These are phyloP conservation scores for Rhodamnia argentea DNA, from an alignment of 345 rosid genomes.

Conservation along the genomic window DNA sequence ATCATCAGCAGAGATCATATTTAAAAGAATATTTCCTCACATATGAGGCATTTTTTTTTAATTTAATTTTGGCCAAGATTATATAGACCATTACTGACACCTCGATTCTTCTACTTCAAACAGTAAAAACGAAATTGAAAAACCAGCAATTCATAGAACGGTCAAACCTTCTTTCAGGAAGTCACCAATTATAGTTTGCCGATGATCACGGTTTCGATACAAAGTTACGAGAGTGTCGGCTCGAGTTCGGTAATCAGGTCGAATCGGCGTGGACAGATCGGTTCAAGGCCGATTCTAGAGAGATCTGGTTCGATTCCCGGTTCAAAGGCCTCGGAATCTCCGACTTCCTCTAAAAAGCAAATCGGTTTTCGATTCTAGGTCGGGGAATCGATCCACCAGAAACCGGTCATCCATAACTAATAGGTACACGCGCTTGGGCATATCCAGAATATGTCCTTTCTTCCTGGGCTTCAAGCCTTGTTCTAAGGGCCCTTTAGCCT, in stretches of 20 bases:
- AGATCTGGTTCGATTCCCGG: background rate
- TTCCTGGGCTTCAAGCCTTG: background rate
- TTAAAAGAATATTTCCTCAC: too few species aligned
- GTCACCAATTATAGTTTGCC: too few species aligned
- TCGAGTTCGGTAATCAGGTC: accelerated
- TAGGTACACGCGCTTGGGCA: background rate
- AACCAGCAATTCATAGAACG: too few species aligned
- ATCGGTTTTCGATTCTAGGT: background rate
- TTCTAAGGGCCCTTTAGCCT: background rate
- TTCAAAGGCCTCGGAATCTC: background rate
- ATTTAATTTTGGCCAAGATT: too few species aligned
- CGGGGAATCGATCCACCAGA: accelerated
- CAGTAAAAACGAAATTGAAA: too few species aligned
- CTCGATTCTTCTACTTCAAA: too few species aligned
- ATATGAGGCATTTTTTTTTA: too few species aligned
- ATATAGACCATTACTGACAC: too few species aligned
- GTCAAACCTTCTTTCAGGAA: too few species aligned
- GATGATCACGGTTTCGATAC: too few species aligned
- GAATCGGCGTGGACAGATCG: accelerated
- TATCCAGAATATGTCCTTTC: accelerated
- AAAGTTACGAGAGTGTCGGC: too few species aligned
- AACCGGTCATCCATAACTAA: background rate
- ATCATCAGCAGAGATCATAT: too few species aligned
- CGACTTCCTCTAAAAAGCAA: background rate
- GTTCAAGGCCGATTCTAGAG: background rate